phyloP scores from a whole-genome alignment of 2,329 filamentous ascomycete species.

The Cercospora sesami region DNA sequence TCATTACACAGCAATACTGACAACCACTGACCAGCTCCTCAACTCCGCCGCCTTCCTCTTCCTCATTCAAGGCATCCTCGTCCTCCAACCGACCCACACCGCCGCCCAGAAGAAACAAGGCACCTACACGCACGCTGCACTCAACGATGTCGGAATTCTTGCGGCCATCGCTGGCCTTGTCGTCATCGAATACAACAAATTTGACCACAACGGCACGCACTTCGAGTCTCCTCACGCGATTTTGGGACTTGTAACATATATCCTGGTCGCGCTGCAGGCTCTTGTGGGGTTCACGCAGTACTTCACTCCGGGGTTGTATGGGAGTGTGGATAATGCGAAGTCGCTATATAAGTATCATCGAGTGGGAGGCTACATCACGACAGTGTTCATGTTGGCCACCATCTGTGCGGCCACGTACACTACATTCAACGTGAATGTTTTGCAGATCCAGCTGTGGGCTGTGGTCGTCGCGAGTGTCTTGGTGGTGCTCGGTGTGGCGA shows the following conservation, averaged over 20 bases:
- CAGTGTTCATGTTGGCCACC: conserved; percentile 71
- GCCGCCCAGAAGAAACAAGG: conserved; percentile 68
- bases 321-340: conserved; percentile 77
- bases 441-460: conserved; percentile 76
- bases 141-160: conserved; percentile 67
- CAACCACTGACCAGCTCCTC: conserved; percentile 35
- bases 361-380: conserved; percentile 68
- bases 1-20: not conserved
- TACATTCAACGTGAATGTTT: conserved; percentile 65
- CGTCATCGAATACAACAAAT: conserved; percentile 83
- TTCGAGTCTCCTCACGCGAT: conserved; percentile 81
- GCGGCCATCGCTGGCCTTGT: conserved; percentile 64
- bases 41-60: conserved; percentile 65
- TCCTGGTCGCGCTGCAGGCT: conserved; percentile 70
- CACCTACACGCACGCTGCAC: conserved; percentile 64
- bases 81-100: conserved; percentile 84
- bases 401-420: conserved; percentile 75
- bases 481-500: conserved; percentile 69
- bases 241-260: conserved; percentile 74
- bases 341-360: conserved; percentile 88
- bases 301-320: conserved; percentile 71
- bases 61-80: conserved; percentile 74
- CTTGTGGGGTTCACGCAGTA: conserved; percentile 81
- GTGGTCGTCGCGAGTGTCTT: conserved; percentile 66
- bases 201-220: conserved; percentile 64